Evolutionary conservation across 352 stramenopile genomes (phyloP), one percentile per base, ranked within the genome.

Genomic region (Phytopythium kandeliae): DNA sequence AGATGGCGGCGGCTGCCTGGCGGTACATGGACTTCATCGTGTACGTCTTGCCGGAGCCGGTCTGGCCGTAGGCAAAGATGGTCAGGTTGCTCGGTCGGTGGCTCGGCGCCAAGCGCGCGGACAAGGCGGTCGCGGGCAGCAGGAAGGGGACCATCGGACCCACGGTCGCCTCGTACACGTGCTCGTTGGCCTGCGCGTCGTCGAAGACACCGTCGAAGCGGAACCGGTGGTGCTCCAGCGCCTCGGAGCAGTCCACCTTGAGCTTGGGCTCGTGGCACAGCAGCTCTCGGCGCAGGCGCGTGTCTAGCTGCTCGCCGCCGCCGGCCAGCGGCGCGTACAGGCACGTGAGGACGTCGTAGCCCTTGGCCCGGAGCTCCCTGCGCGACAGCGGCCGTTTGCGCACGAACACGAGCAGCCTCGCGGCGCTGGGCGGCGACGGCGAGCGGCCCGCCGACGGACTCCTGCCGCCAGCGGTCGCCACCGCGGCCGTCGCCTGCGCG

Each of bases 41-140:
- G 60, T 90, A 97, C 34, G 87, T 97, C 59, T 97, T 97, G 10
- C 93, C 92, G 0, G 75, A 89, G 33, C 94, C 93, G 7, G 92
- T 98, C 76, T 99, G 96, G 9, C 97, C 97, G 73, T 99, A 99
- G 2, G 95, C 96, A 72, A 99, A 98, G 22, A 97, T 87, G 0
- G 95, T 98, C 0, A 96, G 54, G 19, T 55, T 81, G 4, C 60
- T 65, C 1, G 54, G 64, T 36, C 86, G 31, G 22, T 25, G 35
- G 47, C 24, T 53, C 22, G 16, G 46, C 2, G 30, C 6, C n/a
- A 40, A 47, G 37, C 76, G 50, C 28, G 75, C 59, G 38, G 68
- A 0, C 54, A 62, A 26, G 48, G 12, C 38, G 35, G 59, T 2
- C 41, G 53, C 52, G 55, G 24, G 2, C 30, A 72, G 35, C 26